These are phyloP conservation scores for Chenopodium berlandieri DNA, from an alignment of 148 eudicot species.

Conservation along the genomic window DNA sequence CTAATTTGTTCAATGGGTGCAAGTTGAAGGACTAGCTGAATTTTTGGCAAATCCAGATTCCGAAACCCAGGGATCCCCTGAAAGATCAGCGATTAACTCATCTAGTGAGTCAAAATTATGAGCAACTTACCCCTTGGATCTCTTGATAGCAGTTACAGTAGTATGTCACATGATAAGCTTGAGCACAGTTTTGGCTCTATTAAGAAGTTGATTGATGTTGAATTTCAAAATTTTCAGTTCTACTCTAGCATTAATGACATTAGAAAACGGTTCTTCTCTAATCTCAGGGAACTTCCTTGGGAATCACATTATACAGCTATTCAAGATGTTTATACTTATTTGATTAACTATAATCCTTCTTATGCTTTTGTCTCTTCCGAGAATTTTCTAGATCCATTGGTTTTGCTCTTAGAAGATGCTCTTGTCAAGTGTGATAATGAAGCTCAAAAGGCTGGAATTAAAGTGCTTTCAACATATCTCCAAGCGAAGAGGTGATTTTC, in stretches of 20 bases:
- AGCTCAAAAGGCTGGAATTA: too few relatives aligned
- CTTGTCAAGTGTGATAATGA: background rate
- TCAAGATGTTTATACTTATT: constrained; percentile 43
- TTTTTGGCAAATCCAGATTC: too few relatives aligned
- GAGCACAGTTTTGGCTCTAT: too few relatives aligned
- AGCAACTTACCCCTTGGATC: too few relatives aligned
- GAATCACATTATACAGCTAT: constrained; percentile 52
- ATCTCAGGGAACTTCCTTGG: constrained; percentile 59
- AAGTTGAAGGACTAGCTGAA: too few relatives aligned
- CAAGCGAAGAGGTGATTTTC: too few relatives aligned
- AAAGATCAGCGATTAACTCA: too few relatives aligned
- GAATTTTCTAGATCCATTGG: constrained; percentile 48
- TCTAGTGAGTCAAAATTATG: too few relatives aligned
- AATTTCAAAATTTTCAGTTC: constrained; percentile 28
- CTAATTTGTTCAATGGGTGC: too few relatives aligned
- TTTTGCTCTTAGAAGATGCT: constrained; percentile 58
- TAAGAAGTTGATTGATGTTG: constrained; percentile 21
- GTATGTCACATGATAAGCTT: constrained; percentile 15
- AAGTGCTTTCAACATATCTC: too few relatives aligned
- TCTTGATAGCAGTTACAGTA: constrained; percentile 28
- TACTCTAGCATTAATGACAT: constrained; percentile 30
- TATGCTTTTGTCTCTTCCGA: constrained; percentile 37
- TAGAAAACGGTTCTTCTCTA: constrained; percentile 34
- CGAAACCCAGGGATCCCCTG: too few relatives aligned
- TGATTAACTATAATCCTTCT: constrained; percentile 38